phyloP scores from a whole-genome alignment of 176 grass and related monocot genomes.

The Oryza officinalis region DNA sequence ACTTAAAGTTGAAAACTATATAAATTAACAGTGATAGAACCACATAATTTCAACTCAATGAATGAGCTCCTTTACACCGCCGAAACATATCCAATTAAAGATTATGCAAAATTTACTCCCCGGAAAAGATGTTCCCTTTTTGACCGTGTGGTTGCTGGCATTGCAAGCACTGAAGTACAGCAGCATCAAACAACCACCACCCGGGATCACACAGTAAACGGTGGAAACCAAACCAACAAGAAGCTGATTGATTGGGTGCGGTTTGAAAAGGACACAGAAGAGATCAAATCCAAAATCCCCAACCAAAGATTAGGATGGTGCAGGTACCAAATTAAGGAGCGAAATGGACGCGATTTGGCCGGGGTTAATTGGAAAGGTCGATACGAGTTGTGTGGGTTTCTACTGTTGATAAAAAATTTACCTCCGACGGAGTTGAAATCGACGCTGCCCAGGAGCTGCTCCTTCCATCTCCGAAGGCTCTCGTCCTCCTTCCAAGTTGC shows the following conservation, averaged over 20 bases:
- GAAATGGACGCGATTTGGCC: neutral
- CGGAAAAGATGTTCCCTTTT: neutral
- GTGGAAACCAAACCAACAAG: neutral
- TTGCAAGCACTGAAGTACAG: neutral
- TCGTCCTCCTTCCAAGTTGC: conserved; percentile 42
- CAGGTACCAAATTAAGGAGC: neutral
- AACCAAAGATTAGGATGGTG: neutral
- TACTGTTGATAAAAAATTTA: conserved; percentile 15
- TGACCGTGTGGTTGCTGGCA: neutral
- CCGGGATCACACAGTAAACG: neutral
- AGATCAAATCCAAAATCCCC: neutral
- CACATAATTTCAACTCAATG: neutral
- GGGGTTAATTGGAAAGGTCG: neutral
- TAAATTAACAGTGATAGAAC: neutral
- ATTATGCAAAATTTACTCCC: neutral
- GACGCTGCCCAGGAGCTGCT: conserved; percentile 47
- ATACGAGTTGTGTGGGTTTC: neutral
- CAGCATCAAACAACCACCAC: neutral
- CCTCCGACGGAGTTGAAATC: conserved; percentile 60
- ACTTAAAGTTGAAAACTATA: neutral
- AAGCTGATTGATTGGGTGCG: neutral
- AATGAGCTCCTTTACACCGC: too few relatives aligned
- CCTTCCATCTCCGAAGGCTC: conserved; percentile 56
- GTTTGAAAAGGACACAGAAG: neutral
- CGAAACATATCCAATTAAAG: neutral